Conservation (phyloP, 2,329 filamentous ascomycete species). For the Pseudocercospora vitis region DNA sequence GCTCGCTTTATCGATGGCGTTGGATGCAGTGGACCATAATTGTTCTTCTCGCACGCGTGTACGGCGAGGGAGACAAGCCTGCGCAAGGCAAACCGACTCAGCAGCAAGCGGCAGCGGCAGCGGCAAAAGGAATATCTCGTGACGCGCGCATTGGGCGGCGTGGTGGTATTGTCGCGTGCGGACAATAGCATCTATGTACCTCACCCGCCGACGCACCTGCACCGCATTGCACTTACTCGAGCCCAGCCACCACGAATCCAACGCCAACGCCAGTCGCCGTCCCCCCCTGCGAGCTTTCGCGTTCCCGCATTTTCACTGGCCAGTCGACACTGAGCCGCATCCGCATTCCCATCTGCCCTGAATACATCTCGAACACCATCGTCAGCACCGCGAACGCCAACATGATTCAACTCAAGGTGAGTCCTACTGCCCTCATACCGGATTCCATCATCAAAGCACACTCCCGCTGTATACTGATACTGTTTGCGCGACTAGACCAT, state of each 20-base stretch:
- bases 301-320: background rate
- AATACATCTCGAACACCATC: background rate
- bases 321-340: background rate
- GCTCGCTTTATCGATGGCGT: constrained; percentile 7
- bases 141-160: background rate
- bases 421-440: background rate
- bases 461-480: background rate
- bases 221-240: background rate
- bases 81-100: background rate
- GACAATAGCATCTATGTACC: background rate
- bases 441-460: background rate
- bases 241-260: constrained; percentile 1
- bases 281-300: background rate
- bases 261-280: background rate
- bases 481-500: constrained; percentile 66
- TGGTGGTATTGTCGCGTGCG: constrained; percentile 5
- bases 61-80: background rate
- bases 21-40: constrained; percentile 6
- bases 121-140: background rate
- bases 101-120: background rate
- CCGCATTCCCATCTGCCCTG: background rate
- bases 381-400: too few relatives aligned
- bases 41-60: background rate
- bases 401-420: constrained; percentile 69
- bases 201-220: background rate